These are phyloP conservation scores for Rugonectria rugulosa DNA, from an alignment of 2,329 filamentous ascomycete species.

Conservation along the genomic window DNA sequence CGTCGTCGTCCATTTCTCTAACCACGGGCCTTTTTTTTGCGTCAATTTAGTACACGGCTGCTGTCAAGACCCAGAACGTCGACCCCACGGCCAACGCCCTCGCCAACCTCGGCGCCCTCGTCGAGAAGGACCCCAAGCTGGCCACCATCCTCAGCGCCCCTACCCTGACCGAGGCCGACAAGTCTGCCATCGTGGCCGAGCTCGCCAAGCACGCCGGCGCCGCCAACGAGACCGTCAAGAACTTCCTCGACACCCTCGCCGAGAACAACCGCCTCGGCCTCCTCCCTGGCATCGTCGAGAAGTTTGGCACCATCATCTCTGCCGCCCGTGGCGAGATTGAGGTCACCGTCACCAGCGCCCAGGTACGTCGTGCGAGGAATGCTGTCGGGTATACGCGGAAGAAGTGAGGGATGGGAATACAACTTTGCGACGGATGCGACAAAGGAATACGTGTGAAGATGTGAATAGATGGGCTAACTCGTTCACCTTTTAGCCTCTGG, in stretches of 20 bases:
- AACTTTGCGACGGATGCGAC: not conserved
- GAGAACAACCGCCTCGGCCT: slow-evolving; percentile 95
- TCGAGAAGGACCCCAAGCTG: slow-evolving; percentile 87
- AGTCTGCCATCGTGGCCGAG: slow-evolving; percentile 85
- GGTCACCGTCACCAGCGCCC: slow-evolving; percentile 87
- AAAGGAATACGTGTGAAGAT: slow-evolving; percentile 2
- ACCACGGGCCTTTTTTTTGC: slow-evolving; percentile 42
- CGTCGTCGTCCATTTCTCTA: slow-evolving; percentile 33
- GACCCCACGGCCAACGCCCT: slow-evolving; percentile 87
- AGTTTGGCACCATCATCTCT: slow-evolving; percentile 88
- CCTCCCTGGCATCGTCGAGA: slow-evolving; percentile 81
- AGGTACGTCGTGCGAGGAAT: slow-evolving; percentile 66
- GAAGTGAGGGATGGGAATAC: not conserved
- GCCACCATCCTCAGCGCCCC: slow-evolving; percentile 77
- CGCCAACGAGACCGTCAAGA: slow-evolving; percentile 86
- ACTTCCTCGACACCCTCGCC: slow-evolving; percentile 89
- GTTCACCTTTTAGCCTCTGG: slow-evolving; percentile 72
- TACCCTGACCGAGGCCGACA: slow-evolving; percentile 80
- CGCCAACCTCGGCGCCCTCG: slow-evolving; percentile 71
- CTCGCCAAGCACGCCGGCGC: slow-evolving; percentile 82
- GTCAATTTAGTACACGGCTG: slow-evolving; percentile 86
- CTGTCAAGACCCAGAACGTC: slow-evolving; percentile 84
- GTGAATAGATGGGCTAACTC: slow-evolving; percentile 25
- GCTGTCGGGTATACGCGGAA: slow-evolving; percentile 15
- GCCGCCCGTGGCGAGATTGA: slow-evolving; percentile 93